These are phyloP conservation scores for Candida caryicola DNA, from an alignment of 805 yeast species.

Conservation along the genomic window DNA sequence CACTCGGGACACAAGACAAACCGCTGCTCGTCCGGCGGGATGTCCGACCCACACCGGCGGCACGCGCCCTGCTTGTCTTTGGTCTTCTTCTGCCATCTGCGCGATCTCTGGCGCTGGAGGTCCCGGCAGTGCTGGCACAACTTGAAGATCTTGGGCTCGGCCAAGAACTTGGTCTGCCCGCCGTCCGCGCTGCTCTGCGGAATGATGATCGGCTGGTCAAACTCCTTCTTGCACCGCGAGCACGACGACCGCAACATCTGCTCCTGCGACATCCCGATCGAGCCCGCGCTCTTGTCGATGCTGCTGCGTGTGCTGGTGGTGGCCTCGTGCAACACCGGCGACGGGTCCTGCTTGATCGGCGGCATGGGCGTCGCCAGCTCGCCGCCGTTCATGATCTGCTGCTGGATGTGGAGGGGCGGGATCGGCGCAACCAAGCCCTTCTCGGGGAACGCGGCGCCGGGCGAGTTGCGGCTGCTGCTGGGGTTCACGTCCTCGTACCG, in stretches of 20 bases:
- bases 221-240: slow-evolving; percentile 59
- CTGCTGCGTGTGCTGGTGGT: slow-evolving; percentile 1
- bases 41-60: slow-evolving; percentile 57
- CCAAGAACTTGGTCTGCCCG: slow-evolving; percentile 27
- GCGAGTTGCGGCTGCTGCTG: slow-evolving; percentile 1
- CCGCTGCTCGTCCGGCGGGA: slow-evolving; percentile 48
- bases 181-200: slow-evolving; percentile 22
- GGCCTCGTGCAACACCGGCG: slow-evolving; percentile 5
- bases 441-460: slow-evolving; percentile 9
- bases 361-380: slow-evolving; percentile 2
- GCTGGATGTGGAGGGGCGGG: slow-evolving; percentile 45
- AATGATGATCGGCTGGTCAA: slow-evolving; percentile 42
- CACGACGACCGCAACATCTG: slow-evolving; percentile 33
- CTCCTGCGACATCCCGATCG: slow-evolving; percentile 3
- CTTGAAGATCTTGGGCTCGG: slow-evolving; percentile 46
- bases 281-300: neutral
- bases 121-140: slow-evolving; percentile 65
- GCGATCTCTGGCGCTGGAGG: slow-evolving; percentile 57
- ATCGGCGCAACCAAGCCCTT: slow-evolving; percentile 29
- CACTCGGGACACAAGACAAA: slow-evolving; percentile 63
- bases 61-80: slow-evolving; percentile 61
- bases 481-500: slow-evolving; percentile 10
- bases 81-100: slow-evolving; percentile 64
- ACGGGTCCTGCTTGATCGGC: slow-evolving; percentile 7
- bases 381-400: slow-evolving; percentile 28